Conservation (phyloP, 1,284 basidiomycete genomes). For the Hemileia vastatrix region DNA sequence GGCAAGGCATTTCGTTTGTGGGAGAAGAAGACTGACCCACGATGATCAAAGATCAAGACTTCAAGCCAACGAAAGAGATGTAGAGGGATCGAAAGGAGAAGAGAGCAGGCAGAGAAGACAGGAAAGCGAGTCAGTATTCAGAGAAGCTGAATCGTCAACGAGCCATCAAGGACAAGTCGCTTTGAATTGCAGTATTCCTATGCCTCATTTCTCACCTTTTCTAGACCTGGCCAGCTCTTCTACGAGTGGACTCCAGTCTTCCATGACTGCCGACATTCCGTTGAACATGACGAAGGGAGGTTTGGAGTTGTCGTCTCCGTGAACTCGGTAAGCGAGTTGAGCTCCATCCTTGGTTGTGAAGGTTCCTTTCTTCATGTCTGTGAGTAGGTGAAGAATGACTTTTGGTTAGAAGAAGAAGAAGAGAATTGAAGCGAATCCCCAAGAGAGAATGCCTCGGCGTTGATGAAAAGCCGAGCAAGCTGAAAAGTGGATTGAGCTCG, state of each 20-base stretch:
- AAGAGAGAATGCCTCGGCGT: not conserved
- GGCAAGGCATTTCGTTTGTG: no score
- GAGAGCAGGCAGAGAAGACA: no score
- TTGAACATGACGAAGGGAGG: slow-evolving; percentile 36
- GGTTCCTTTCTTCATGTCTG: not conserved
- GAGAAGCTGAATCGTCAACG: not conserved
- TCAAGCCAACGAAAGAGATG: no score
- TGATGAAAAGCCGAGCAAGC: not conserved
- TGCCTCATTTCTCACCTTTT: not conserved
- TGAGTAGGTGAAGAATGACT: not conserved
- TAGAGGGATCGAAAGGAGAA: no score
- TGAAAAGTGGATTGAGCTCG: not conserved
- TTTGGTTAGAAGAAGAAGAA: not conserved
- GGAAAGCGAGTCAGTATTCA: not conserved
- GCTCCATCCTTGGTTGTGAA: slow-evolving; percentile 25
- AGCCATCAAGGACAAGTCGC: no score
- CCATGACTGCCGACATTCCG: slow-evolving; percentile 38
- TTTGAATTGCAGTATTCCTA: no score
- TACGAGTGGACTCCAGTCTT: slow-evolving; percentile 36
- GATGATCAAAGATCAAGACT: no score
- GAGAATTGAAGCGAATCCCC: not conserved
- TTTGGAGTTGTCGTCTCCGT: slow-evolving; percentile 15
- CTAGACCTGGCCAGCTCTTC: slow-evolving; percentile 27
- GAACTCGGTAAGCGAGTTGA: slow-evolving; percentile 29
- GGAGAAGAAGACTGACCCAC: no score